Conservation (phyloP, 257 asterid species). For the Solanum okadae region DNA sequence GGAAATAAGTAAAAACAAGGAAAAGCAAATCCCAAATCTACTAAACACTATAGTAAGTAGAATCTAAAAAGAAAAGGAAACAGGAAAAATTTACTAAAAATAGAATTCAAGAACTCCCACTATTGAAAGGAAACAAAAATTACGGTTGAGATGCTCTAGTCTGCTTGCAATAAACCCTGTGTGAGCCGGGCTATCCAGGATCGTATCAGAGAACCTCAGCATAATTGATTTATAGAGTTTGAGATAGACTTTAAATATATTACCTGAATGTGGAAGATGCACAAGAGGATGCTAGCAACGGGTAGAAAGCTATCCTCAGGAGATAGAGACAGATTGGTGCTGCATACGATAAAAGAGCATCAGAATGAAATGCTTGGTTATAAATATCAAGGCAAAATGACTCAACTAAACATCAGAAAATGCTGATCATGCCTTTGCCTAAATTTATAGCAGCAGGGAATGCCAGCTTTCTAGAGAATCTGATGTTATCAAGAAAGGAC, state of each 20-base stretch:
- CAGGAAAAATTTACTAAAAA: neutral
- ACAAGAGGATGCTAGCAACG: constrained; percentile 76
- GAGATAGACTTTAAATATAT: neutral
- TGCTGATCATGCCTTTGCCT: neutral
- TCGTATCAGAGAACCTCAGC: neutral
- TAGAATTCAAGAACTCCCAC: neutral
- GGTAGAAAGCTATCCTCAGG: constrained; percentile 99
- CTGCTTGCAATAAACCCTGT: neutral
- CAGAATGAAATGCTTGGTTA: neutral
- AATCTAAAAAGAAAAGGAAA: neutral
- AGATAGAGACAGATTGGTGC: constrained; percentile 77
- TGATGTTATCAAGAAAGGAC: neutral
- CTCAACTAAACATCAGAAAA: neutral
- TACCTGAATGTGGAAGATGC: constrained; percentile 90
- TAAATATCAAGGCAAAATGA: neutral
- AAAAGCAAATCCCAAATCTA: neutral
- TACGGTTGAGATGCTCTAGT: neutral
- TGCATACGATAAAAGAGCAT: constrained; percentile 3
- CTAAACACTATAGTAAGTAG: neutral
- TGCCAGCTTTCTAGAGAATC: neutral
- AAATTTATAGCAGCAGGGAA: neutral
- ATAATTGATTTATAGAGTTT: neutral
- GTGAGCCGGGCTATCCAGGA: neutral
- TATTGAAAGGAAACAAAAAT: neutral
- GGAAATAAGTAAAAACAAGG: neutral